Evolutionary conservation across 208 protist species (phyloP), one percentile per base, ranked within the genome.

Genomic region (Leishmania tarentolae): DNA sequence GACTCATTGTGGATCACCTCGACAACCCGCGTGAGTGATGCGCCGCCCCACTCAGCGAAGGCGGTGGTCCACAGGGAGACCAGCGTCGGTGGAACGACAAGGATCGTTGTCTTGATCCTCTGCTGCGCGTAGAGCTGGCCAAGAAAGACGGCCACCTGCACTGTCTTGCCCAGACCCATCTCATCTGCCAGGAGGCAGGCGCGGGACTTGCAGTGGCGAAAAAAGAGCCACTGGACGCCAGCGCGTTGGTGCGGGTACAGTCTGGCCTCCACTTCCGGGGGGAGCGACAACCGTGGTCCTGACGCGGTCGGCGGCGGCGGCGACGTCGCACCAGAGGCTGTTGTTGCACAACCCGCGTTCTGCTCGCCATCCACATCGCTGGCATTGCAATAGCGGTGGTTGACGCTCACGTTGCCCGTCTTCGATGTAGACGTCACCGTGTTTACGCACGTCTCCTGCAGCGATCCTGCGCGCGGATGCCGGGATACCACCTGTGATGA

Each of bases 141-240:
- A 21, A 99, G 83, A 79, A 99, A 99, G 28, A 89, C 80, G 50
- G 94, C 88, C 31, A 99, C 91, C 79, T 99, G 98, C 11, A 99
- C 90, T 0, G 99, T 99, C 92, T 99, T 99, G 46, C 97, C 97
- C 72, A 99, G 93, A 17, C 97, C 94, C 95, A 99, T 99, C 89
- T 99, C 98, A 86, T 99, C 98, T 56, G 98, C 99, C n/a, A 99
- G 79, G 21, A 99, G 96, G 66, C 98, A 98, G 68, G 98, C 98
- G 69, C 94, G 91, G 15, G 92, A 89, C 63, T 98, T 97, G 70
- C 85, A 78, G 78, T 99, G 98, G 63, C 99, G 90, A 57, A 95
- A 90, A 87, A 98, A 99, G 31, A 99, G 86, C 99, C 99, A 99
- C 76, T 93, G 79, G 15, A 99, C 85, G 50, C 95, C 91, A 1